A percentile compares a stretch with the other conserved stretches of the same genome.
Conservation (phyloP, 176 grass and related monocot genomes). For the Oryza coarctata region DNA sequence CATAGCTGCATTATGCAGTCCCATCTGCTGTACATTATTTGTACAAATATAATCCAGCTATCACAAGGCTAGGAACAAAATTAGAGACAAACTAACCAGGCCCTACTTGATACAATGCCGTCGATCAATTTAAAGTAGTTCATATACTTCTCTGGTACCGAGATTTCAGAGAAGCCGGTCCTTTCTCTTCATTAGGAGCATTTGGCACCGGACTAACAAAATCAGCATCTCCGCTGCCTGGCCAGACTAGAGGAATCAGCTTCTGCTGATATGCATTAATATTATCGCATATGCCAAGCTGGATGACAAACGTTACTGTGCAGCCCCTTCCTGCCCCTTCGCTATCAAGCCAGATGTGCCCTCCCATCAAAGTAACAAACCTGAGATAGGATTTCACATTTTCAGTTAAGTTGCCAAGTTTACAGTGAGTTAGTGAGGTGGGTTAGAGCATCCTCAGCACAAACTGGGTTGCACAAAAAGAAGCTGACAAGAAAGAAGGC, state of each 20-base stretch:
- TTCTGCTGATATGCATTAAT: constrained; percentile 61
- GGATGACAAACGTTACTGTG: constrained; percentile 67
- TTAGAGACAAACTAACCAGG: constrained; percentile 38
- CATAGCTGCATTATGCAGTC: constrained; percentile 24
- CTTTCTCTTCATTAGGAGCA: constrained; percentile 44
- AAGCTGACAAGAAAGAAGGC: neutral
- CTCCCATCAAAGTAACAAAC: constrained; percentile 92
- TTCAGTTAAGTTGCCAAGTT: neutral
- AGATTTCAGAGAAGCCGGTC: constrained; percentile 38
- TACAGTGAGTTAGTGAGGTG: neutral
- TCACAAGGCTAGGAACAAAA: constrained; percentile 38
- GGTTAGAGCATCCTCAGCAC: neutral
- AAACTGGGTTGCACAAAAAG: neutral
- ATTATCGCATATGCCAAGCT: constrained; percentile 67
- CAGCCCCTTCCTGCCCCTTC: constrained; percentile 92
- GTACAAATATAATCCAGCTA: constrained; percentile 52
- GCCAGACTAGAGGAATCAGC: constrained; percentile 48
- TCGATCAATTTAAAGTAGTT: constrained; percentile 39
- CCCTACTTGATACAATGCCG: constrained; percentile 30
- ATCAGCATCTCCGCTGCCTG: constrained; percentile 39
- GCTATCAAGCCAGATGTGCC: constrained; percentile 93
- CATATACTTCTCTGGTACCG: constrained; percentile 85
- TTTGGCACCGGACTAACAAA: neutral
- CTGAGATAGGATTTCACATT: constrained; percentile 32
- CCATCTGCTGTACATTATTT: constrained; percentile 61